phyloP scores from a whole-genome alignment of 257 asterid genomes.

The Rubia yunnanensis region DNA sequence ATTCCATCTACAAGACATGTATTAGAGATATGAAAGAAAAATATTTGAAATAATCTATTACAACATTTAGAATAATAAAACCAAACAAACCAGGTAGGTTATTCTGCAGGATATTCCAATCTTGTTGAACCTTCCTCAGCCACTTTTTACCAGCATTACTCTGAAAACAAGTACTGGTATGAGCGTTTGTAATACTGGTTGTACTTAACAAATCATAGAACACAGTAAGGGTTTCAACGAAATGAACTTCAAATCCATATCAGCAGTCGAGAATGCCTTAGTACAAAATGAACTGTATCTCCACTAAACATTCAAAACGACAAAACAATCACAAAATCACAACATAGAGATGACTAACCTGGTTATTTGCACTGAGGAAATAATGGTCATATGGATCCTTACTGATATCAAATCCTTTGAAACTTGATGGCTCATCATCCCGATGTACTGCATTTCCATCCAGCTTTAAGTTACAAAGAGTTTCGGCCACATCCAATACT shows the following conservation, averaged over 20 bases:
- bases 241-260: background rate
- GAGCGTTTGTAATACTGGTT: background rate
- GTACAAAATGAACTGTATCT: no score
- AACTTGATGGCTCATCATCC: conserved; percentile 33
- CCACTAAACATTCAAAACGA: background rate
- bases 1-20: conserved; percentile 62
- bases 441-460: conserved; percentile 25
- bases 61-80: conserved; percentile 9
- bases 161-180: conserved; percentile 31
- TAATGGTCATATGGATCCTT: conserved; percentile 79
- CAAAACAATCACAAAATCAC: background rate
- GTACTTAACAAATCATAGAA: background rate
- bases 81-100: conserved; percentile 74
- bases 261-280: background rate
- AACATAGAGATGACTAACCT: conserved; percentile 39
- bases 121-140: conserved; percentile 94
- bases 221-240: background rate
- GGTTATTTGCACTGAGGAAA: conserved; percentile 51
- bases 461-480: conserved; percentile 33
- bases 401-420: conserved; percentile 79
- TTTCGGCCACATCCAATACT: conserved; percentile 39
- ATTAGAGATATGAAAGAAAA: conserved; percentile 8
- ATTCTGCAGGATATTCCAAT: conserved; percentile 94
- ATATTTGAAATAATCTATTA: conserved; percentile 8
- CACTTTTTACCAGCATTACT: conserved; percentile 78